Evolutionary conservation across 495 filamentous ascomycete species (phyloP).

Genomic region (Talaromyces trachyspermus): DNA sequence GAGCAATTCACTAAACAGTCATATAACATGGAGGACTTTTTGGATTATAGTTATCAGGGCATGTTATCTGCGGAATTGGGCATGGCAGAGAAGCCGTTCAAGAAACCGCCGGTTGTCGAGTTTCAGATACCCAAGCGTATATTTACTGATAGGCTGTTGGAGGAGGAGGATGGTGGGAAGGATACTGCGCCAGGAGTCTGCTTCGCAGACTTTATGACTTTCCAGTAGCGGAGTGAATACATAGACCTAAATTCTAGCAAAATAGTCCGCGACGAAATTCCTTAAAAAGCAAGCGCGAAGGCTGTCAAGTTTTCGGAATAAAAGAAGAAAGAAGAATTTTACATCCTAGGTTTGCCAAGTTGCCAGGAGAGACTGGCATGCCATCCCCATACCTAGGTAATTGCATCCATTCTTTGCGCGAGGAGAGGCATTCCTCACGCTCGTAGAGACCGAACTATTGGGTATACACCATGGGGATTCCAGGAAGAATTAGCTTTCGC

Average conservation of each 20-base stretch:
- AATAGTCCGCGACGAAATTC: too few species aligned
- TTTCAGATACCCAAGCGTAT: constrained; percentile 90
- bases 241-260: too few species aligned
- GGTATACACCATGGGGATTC: neutral
- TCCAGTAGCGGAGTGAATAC: neutral
- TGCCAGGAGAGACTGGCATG: too few species aligned
- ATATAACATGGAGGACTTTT: constrained; percentile 90
- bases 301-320: too few species aligned
- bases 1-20: constrained; percentile 96
- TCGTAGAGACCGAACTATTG: too few species aligned
- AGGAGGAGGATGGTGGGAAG: constrained; percentile 37
- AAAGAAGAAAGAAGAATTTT: too few species aligned
- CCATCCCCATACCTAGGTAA: too few species aligned
- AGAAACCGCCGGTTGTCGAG: constrained; percentile 81
- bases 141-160: constrained; percentile 47
- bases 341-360: too few species aligned
- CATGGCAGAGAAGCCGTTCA: constrained; percentile 58
- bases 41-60: constrained; percentile 88
- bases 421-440: too few species aligned
- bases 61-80: constrained; percentile 75
- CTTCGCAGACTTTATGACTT: constrained; percentile 37
- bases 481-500: neutral
- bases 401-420: too few species aligned
- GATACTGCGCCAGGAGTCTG: constrained; percentile 32
- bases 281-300: too few species aligned